Percentiles rank a stretch among this genome's conserved stretches.
phyloP scores from a whole-genome alignment of 2,329 filamentous ascomycete species.

The Fusarium equiseti region DNA sequence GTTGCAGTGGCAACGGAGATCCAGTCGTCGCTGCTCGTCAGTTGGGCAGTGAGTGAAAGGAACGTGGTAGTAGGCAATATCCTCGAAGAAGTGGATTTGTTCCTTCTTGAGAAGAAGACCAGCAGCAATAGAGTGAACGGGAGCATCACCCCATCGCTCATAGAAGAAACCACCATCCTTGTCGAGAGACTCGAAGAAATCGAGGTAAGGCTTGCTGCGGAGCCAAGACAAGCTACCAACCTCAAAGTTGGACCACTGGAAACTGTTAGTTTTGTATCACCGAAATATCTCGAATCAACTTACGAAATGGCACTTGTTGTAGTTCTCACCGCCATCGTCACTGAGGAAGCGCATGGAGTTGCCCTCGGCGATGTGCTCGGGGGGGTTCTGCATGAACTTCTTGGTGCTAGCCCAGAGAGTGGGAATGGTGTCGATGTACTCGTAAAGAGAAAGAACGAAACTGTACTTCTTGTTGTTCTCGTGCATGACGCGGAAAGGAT shows the following conservation, averaged over 20 bases:
- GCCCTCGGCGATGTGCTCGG: slow-evolving; percentile 84
- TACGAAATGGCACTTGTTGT: slow-evolving; percentile 98
- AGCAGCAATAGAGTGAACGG: slow-evolving; percentile 97
- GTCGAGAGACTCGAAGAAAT: slow-evolving; percentile 92
- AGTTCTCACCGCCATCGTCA: slow-evolving; percentile 89
- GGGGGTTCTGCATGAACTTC: slow-evolving; percentile 91
- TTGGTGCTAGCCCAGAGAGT: slow-evolving; percentile 96
- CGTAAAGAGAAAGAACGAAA: slow-evolving; percentile 94
- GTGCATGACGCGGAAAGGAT: slow-evolving; percentile 96
- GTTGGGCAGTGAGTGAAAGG: slow-evolving; percentile 98
- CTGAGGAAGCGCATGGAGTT: slow-evolving; percentile 94
- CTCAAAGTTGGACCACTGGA: slow-evolving; percentile 98
- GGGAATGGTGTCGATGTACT: slow-evolving; percentile 96
- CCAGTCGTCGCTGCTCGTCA: slow-evolving; percentile 82
- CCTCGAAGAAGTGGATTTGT: slow-evolving; percentile 98
- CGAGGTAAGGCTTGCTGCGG: slow-evolving; percentile 85
- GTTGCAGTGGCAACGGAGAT: slow-evolving; percentile 94
- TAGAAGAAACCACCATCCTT: slow-evolving; percentile 97
- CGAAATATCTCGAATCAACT: slow-evolving; percentile 48
- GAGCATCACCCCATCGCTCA: slow-evolving; percentile 97
- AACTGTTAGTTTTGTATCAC: slow-evolving; percentile 40
- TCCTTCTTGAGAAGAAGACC: slow-evolving; percentile 89
- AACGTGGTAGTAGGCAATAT: slow-evolving; percentile 98
- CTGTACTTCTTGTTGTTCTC: slow-evolving; percentile 98
- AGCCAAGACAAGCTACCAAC: slow-evolving; percentile 95